Percentiles rank a stretch among this genome's conserved stretches.
Evolutionary conservation across 2,329 filamentous ascomycete genomes (phyloP).

Genomic region (Microsporum audouinii): DNA sequence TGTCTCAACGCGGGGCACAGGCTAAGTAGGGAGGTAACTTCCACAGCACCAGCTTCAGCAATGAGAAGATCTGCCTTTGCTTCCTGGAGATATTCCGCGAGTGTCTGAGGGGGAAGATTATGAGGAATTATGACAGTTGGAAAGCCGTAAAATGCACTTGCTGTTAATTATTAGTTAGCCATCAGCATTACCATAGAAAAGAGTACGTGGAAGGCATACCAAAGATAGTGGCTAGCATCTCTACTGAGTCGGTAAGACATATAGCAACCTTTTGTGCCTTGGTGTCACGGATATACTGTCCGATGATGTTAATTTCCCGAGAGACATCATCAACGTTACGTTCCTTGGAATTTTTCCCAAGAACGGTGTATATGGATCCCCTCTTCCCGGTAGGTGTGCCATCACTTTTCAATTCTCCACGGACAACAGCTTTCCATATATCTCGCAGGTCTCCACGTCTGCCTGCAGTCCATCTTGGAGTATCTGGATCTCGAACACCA

Average conservation of each 20-base stretch:
- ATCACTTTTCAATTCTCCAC: slow-evolving; percentile 52
- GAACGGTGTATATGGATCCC: slow-evolving; percentile 65
- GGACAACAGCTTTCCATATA: slow-evolving; percentile 66
- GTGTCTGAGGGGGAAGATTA: slow-evolving; percentile 56
- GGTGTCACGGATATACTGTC: slow-evolving; percentile 60
- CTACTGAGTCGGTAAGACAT: slow-evolving; percentile 85
- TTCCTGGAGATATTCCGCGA: slow-evolving; percentile 60
- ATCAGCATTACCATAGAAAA: neutral
- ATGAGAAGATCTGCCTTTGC: slow-evolving; percentile 71
- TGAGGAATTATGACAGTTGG: slow-evolving; percentile 78
- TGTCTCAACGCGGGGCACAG: slow-evolving; percentile 60
- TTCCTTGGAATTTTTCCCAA: slow-evolving; percentile 63
- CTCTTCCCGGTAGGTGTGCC: slow-evolving; percentile 49
- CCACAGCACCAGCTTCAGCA: slow-evolving; percentile 74
- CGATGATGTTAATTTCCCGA: slow-evolving; percentile 77
- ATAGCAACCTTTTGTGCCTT: slow-evolving; percentile 66
- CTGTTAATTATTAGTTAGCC: slow-evolving; percentile 31
- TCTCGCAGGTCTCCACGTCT: slow-evolving; percentile 84
- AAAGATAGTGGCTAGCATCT: slow-evolving; percentile 71
- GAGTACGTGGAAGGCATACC: slow-evolving; percentile 31
- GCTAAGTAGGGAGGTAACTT: slow-evolving; percentile 60
- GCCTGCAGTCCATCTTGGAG: slow-evolving; percentile 71
- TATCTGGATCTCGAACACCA: slow-evolving; percentile 68
- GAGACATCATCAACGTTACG: slow-evolving; percentile 63
- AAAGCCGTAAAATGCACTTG: slow-evolving; percentile 79